phyloP scores from a whole-genome alignment of 2,329 filamentous ascomycete species.

The Graphilbum fragrans region DNA sequence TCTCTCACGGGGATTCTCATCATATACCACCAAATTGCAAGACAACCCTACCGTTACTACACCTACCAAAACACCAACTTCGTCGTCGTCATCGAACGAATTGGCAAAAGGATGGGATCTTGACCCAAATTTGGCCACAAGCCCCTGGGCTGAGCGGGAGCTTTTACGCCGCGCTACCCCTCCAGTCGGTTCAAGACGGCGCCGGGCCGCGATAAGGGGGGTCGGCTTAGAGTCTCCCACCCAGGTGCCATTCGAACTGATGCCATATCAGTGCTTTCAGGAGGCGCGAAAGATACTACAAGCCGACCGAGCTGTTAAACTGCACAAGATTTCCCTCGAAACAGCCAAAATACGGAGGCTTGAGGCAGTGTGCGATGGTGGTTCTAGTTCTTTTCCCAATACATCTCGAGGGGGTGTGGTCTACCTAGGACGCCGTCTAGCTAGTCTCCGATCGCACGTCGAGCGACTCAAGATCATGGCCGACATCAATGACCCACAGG shows the following conservation, averaged over 20 bases:
- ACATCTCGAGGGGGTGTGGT: conserved; percentile 48
- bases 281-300: conserved; percentile 77
- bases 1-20: too few relatives aligned
- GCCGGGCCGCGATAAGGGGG: conserved; percentile 55
- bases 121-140: conserved; percentile 59
- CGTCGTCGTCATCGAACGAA: conserved; percentile 1
- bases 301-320: conserved; percentile 69
- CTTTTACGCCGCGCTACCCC: conserved; percentile 56
- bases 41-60: too few relatives aligned
- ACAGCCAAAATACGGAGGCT: conserved; percentile 57
- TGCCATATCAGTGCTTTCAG: conserved; percentile 97
- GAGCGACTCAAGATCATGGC: conserved; percentile 77
- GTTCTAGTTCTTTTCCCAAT: conserved; percentile 28
- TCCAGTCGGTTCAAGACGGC: conserved; percentile 74
- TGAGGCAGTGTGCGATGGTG: conserved; percentile 30
- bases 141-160: conserved; percentile 49
- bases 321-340: conserved; percentile 58
- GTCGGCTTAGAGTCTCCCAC: conserved; percentile 23
- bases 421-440: conserved; percentile 54
- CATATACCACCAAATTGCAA: too few relatives aligned
- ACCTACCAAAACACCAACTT: neutral
- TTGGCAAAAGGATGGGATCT: conserved; percentile 32
- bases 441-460: conserved; percentile 58
- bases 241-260: conserved; percentile 76
- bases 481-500: conserved; percentile 87